Conservation (phyloP, 2,329 filamentous ascomycete species). For the Fusarium marasasianum region DNA sequence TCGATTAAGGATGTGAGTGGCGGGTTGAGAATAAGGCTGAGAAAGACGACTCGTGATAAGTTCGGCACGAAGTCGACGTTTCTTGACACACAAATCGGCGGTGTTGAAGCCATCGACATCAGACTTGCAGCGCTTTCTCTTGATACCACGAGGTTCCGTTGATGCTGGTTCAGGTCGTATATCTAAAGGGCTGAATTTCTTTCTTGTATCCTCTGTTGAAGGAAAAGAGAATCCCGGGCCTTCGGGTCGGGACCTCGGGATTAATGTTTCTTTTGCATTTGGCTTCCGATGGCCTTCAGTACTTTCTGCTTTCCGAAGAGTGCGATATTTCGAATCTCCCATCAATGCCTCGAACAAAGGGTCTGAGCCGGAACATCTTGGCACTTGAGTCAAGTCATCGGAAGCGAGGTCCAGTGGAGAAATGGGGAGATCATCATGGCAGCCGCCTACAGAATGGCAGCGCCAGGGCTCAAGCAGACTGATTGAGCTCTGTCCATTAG, state of each 20-base stretch:
- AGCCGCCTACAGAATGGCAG: slow-evolving; percentile 26
- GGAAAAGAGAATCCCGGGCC: slow-evolving; percentile 27
- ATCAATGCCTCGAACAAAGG: slow-evolving; percentile 36
- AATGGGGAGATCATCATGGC: slow-evolving; percentile 36
- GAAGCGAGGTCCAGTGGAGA: slow-evolving; percentile 29
- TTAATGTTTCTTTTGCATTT: neutral
- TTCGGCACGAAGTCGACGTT: slow-evolving; percentile 69
- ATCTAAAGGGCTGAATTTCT: slow-evolving; percentile 11
- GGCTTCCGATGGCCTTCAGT: neutral
- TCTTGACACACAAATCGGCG: slow-evolving; percentile 66
- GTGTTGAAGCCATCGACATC: slow-evolving; percentile 70
- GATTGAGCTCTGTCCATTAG: slow-evolving; percentile 37
- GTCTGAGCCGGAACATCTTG: slow-evolving; percentile 34
- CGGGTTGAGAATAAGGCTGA: slow-evolving; percentile 73
- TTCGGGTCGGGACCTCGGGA: neutral
- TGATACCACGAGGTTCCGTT: slow-evolving; percentile 45
- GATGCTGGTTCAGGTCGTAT: slow-evolving; percentile 1
- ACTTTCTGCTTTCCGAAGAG: neutral
- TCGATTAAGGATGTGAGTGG: slow-evolving; percentile 74
- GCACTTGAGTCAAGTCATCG: slow-evolving; percentile 32
- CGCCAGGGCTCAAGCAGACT: slow-evolving; percentile 40
- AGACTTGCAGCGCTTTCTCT: slow-evolving; percentile 61
- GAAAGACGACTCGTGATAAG: slow-evolving; percentile 77
- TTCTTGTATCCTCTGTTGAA: neutral
- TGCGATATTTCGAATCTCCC: slow-evolving; percentile 12